Percentiles rank a stretch among this genome's conserved stretches.
phyloP scores from a whole-genome alignment of 768 basidiomycete genomes.

The Cubamyces sp. region DNA sequence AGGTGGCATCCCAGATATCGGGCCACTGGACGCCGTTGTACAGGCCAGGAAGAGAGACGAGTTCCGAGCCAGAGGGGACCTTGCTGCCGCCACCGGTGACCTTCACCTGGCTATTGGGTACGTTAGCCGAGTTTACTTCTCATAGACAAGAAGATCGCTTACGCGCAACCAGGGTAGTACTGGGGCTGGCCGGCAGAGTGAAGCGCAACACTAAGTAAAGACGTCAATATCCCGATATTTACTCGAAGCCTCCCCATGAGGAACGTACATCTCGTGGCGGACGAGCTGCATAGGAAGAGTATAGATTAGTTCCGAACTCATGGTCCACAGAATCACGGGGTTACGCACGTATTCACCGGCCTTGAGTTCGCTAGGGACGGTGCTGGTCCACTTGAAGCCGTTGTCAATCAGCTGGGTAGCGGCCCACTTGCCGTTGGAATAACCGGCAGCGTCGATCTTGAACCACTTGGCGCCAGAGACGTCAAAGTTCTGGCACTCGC shows the following conservation, averaged over 20 bases:
- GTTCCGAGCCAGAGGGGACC: constrained; percentile 27
- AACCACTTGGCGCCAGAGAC: constrained; percentile 50
- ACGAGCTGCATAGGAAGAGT: constrained; percentile 40
- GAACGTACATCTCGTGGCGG: constrained; percentile 51
- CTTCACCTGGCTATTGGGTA: constrained; percentile 30
- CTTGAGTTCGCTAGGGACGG: constrained; percentile 45
- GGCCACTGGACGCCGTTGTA: constrained; percentile 33
- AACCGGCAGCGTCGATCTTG: constrained; percentile 52
- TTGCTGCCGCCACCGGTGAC: constrained; percentile 33
- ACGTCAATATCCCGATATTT: background rate
- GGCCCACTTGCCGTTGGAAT: constrained; percentile 47
- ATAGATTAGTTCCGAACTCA: background rate
- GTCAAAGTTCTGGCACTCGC: constrained; percentile 40
- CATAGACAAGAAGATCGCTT: constrained; percentile 27
- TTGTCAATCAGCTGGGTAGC: constrained; percentile 47
- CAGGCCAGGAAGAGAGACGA: constrained; percentile 34
- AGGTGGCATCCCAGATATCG: constrained; percentile 33
- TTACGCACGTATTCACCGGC: constrained; percentile 54
- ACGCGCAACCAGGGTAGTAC: constrained; percentile 55
- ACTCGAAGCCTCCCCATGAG: background rate
- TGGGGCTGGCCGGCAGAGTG: constrained; percentile 47
- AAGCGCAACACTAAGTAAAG: constrained; percentile 44
- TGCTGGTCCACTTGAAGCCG: constrained; percentile 46
- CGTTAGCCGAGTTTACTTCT: too few species aligned
- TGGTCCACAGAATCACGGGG: background rate